Percentiles rank a stretch among this genome's conserved stretches.
Conservation (phyloP, 2,329 filamentous ascomycete genomes). For the Arthrobotrys conoides region DNA sequence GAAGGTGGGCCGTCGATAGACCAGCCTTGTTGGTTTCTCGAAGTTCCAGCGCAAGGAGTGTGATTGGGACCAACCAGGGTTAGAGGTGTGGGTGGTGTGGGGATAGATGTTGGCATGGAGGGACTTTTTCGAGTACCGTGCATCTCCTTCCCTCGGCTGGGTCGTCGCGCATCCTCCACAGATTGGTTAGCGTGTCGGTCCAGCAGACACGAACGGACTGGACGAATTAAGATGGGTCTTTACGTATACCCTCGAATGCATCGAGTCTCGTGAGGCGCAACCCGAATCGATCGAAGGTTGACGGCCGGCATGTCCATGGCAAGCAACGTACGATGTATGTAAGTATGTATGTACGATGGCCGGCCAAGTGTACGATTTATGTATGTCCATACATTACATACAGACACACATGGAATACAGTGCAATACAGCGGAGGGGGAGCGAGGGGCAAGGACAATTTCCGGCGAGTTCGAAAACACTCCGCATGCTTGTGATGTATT, state of each 20-base stretch:
- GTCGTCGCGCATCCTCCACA: constrained; percentile 60
- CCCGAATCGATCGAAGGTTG: constrained; percentile 39
- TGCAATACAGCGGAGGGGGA: constrained; percentile 28
- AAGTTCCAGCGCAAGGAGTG: constrained; percentile 60
- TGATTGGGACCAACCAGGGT: constrained; percentile 55
- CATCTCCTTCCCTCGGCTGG: constrained; percentile 61
- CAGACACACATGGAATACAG: constrained; percentile 1
- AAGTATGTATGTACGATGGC: constrained; percentile 2
- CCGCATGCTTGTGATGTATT: constrained; percentile 61
- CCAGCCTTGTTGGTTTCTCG: constrained; percentile 61
- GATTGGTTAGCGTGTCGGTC: constrained; percentile 51
- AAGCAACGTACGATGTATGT: constrained; percentile 5
- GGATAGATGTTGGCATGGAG: constrained; percentile 46
- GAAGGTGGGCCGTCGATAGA: constrained; percentile 57
- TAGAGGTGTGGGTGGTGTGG: constrained; percentile 60
- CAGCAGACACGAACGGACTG: constrained; percentile 55
- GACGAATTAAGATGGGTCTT: constrained; percentile 40
- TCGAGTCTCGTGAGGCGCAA: constrained; percentile 61
- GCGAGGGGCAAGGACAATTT: constrained; percentile 61
- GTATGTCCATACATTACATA: neutral
- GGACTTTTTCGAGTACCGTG: constrained; percentile 60
- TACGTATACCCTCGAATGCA: constrained; percentile 36
- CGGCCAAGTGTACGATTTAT: constrained; percentile 10
- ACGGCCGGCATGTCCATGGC: constrained; percentile 19
- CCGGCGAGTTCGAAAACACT: constrained; percentile 58